Evolutionary conservation across 2,329 filamentous ascomycete species (phyloP).

Genomic region (Alternaria metachromatica): DNA sequence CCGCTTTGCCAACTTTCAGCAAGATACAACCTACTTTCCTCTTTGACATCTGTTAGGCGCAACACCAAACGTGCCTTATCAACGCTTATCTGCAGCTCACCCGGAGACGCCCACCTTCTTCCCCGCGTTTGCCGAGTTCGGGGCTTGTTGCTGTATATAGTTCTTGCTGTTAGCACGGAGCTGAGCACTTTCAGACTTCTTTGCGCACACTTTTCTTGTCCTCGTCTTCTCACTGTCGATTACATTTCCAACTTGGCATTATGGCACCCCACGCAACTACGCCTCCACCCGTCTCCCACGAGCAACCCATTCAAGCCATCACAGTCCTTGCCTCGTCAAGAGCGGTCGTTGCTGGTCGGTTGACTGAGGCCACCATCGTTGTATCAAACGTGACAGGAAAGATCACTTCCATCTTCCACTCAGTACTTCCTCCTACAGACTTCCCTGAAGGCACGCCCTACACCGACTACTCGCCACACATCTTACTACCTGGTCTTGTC

Average conservation of each 20-base stretch:
- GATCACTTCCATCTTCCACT: conserved; percentile 76
- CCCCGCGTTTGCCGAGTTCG: conserved; percentile 33
- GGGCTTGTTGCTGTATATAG: conserved; percentile 27
- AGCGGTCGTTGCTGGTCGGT: conserved; percentile 76
- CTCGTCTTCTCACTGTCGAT: conserved; percentile 6
- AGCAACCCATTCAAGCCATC: conserved; percentile 55
- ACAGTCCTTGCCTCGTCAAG: conserved; percentile 84
- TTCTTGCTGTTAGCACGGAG: conserved; percentile 18
- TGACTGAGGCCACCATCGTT: conserved; percentile 83
- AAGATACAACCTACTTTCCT: conserved; percentile 5
- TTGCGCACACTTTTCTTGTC: conserved; percentile 9
- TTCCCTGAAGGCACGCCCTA: conserved; percentile 79
- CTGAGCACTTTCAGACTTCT: conserved; percentile 6
- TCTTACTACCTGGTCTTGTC: conserved; percentile 88
- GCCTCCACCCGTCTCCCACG: conserved; percentile 36
- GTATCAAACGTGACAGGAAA: conserved; percentile 82
- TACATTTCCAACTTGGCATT: conserved; percentile 7
- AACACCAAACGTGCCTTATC: conserved; percentile 37
- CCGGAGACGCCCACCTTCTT: conserved; percentile 21
- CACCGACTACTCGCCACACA: conserved; percentile 80
- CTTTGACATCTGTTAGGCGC: conserved; percentile 14
- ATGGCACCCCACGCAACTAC: conserved; percentile 50
- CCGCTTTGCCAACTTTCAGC: background rate
- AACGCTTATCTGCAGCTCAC: conserved; percentile 42
- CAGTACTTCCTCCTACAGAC: conserved; percentile 73